Base-by-base conservation (phyloP, 495 filamentous ascomycete genomes). In the Tricharina praecox region DNA sequence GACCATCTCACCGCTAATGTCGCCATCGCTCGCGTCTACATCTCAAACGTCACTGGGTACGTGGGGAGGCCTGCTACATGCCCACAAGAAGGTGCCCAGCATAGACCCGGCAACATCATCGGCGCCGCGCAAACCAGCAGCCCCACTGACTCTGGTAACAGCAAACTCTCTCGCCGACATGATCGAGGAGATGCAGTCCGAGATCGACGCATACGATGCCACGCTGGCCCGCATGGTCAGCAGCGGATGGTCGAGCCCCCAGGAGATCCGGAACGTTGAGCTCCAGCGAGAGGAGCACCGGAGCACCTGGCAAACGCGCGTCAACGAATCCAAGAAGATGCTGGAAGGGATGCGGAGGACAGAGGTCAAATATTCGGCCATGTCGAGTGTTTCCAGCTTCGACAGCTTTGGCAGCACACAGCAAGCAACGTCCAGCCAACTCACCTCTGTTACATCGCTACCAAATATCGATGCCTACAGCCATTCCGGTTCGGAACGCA, bases 251-350 rank as follows among this genome's bases (percentile, higher is more conserved):
- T 53, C 46, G 2, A 60, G 53, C 30, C 50, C 58, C n/a, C 57
- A 61, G 40, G 58, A 61, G 47, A 60, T 61, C 26, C 44, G 44
- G 37, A 61, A 61, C 24, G 58, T 61, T 18, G 53, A 60, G 20
- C 26, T 50, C 11, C 58, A 61, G 33, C 39, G 50, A 16, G 45
- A 50, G 25, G 53, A 61, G 21, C 57, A 53, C 19, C 47, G 51
- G 15, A 43, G 40, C 10, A 54, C 23, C 39, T 61, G 58, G 58
- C 45, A 50, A 16, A 26, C 34, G 13, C 45, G 57, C n/a, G 57
- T 61, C 25, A 52, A 47, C 15, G 58, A 60, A 33, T 56, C 58
- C 1, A 61, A 60, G 37, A 53, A 56, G 18, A 36, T 61, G n/a
- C 53, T 61, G 13, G 53, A 60, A 44, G 44, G 43, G 16, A 41